Base-by-base conservation (phyloP, 805 yeast genomes). In the Ogataea salicorniae region DNA sequence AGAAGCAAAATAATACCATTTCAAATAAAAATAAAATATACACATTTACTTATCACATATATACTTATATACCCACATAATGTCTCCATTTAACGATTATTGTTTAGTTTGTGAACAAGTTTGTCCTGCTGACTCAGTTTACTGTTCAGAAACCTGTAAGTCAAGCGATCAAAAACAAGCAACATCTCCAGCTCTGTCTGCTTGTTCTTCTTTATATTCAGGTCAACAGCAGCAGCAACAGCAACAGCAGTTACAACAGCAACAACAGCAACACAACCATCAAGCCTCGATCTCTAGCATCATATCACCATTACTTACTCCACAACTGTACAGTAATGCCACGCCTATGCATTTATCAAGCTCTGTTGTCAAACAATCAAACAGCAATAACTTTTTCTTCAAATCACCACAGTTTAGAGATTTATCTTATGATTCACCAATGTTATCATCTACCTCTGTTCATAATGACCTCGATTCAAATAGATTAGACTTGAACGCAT, bases 31-130 rank as follows among this genome's bases (percentile, higher is more conserved):
- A 20, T 3, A 20, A 20, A 20, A 5, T 14, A 4, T 20, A 37
- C 31, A 33, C 16, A 18, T 31, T 16, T 8, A 31, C 17, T 16
- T 9, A 18, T 9, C 20, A 40, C 16, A 40, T 6, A 18, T 17
- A 43, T 20, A 31, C 11, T 15, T 9, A 9, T 33, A 17, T 20
- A n/a, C 33, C 34, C 36, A 11, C 35, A 39, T 5, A 41, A 73
- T 74, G 77, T 66, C 77, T 38, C 70, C 71, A 7, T 67, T 67
- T 50, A 62, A 66, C 52, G 71, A 67, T 44, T 67, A 61, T 55
- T 67, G 71, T 48, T 49, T 67, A 31, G 66, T 66, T 20, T 67
- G 71, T 54, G 71, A 67, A 45, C 60, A 63, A 49, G 52, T 63
- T 31, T 64, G 69, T 42, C 41, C 60, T 4, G 49, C 61, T 4